A percentile compares a stretch with the other conserved stretches of the same genome.
phyloP scores from a whole-genome alignment of 352 stramenopile genomes.

The Phytophthora cryptogea region DNA sequence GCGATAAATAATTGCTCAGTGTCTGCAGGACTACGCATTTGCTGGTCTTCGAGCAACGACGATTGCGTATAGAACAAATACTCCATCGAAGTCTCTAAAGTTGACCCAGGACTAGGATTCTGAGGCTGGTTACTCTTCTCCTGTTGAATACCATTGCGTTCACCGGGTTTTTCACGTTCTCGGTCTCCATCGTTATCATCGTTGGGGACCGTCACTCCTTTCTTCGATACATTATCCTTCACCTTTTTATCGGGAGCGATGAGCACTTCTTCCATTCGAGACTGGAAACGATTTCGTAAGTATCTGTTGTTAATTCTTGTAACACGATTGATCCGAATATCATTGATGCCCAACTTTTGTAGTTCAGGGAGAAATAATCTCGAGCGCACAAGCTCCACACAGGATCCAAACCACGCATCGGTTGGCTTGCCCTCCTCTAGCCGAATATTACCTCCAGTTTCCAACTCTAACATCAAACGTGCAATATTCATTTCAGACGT shows the following conservation, averaged over 20 bases:
- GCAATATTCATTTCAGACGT: constrained; percentile 78
- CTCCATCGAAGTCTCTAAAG: constrained; percentile 67
- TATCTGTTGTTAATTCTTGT: constrained; percentile 91
- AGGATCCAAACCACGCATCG: constrained; percentile 88
- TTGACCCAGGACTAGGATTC: constrained; percentile 27
- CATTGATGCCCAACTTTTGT: constrained; percentile 52
- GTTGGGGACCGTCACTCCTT: constrained; percentile 60
- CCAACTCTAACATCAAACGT: constrained; percentile 86
- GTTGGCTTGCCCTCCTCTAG: constrained; percentile 84
- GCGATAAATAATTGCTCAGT: constrained; percentile 65
- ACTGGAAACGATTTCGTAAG: constrained; percentile 87
- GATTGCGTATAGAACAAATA: constrained; percentile 85
- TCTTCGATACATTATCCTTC: constrained; percentile 86
- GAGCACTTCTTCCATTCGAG: constrained; percentile 78
- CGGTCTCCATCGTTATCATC: constrained; percentile 27
- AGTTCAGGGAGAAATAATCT: constrained; percentile 67
- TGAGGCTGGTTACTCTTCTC: constrained; percentile 17
- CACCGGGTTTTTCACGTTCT: constrained; percentile 8
- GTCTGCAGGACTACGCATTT: constrained; percentile 32
- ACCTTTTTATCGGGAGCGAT: constrained; percentile 57
- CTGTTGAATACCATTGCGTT: neutral
- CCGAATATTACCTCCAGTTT: constrained; percentile 91
- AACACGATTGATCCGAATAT: constrained; percentile 80
- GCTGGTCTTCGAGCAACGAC: constrained; percentile 42
- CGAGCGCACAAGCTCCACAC: constrained; percentile 81